Percentiles rank a stretch among this genome's conserved stretches.
Conservation (phyloP, 2,329 filamentous ascomycete genomes). For the Sphaerulina populicola region DNA sequence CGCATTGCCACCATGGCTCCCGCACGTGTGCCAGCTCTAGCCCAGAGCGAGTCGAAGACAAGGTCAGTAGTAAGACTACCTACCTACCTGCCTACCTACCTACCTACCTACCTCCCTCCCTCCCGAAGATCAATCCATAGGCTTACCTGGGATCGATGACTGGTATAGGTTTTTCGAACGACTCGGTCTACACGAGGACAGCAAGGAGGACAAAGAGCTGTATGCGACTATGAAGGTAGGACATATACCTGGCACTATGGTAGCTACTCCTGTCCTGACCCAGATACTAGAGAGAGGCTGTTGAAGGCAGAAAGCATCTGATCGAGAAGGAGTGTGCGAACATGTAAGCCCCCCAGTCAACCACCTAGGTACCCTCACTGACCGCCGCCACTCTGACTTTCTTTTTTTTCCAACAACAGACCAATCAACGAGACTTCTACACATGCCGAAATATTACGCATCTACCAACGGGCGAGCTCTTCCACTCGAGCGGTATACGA, state of each 20-base stretch:
- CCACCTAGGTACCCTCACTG: neutral
- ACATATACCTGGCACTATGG: neutral
- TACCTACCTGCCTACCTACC: too few species aligned
- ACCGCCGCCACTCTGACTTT: conserved; percentile 20
- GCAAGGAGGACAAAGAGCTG: conserved; percentile 28
- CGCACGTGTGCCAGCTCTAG: conserved; percentile 25
- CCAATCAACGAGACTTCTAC: conserved; percentile 43
- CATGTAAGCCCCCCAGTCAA: conserved; percentile 18
- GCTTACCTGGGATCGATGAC: neutral
- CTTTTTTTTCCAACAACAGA: conserved; percentile 34
- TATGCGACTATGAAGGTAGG: conserved; percentile 41
- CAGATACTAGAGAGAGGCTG: conserved; percentile 34
- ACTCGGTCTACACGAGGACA: conserved; percentile 35
- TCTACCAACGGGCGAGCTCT: conserved; percentile 34
- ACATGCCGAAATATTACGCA: conserved; percentile 37
- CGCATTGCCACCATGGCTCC: conserved; percentile 23
- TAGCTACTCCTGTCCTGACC: neutral
- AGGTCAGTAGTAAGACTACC: conserved; percentile 13
- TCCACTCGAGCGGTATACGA: conserved; percentile 37
- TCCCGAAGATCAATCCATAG: too few species aligned
- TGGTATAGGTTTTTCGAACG: conserved; percentile 33
- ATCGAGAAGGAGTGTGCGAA: conserved; percentile 29
- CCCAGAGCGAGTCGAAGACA: conserved; percentile 40
- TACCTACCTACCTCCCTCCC: too few species aligned
- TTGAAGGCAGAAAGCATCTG: conserved; percentile 33